Percentiles rank a stretch among this genome's conserved stretches.
Conservation (phyloP, 169 alveolate species). For the Amoebophrya sp. region DNA sequence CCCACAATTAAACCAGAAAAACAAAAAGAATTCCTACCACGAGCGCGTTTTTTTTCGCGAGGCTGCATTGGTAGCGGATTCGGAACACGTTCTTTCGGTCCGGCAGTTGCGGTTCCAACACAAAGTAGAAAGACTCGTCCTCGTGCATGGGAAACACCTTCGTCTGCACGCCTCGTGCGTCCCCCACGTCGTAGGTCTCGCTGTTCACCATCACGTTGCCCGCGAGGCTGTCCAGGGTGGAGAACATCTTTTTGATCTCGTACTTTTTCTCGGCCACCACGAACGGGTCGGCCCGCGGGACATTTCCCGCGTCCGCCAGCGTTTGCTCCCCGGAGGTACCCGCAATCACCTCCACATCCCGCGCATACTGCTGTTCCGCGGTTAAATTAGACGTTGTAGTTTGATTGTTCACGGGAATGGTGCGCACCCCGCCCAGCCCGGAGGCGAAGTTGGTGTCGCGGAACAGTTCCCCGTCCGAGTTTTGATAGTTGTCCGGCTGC, state of each 20-base stretch:
- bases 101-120: neutral
- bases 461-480: too few relatives aligned
- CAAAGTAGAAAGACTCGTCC: neutral
- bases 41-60: neutral
- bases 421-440: too few relatives aligned
- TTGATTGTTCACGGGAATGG: too few relatives aligned
- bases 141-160: neutral
- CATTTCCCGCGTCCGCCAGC: neutral
- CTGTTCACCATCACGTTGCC: conserved; percentile 15
- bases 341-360: too few relatives aligned
- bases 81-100: neutral
- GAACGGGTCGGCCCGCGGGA: neutral
- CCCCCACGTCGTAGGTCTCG: neutral
- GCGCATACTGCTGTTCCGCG: too few relatives aligned
- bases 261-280: neutral
- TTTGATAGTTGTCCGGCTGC: too few relatives aligned
- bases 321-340: too few relatives aligned
- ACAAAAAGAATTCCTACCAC: neutral
- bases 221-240: neutral
- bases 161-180: neutral
- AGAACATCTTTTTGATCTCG: neutral
- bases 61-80: neutral
- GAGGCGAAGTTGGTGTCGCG: too few relatives aligned
- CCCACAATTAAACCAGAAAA: too few relatives aligned
- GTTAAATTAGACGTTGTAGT: too few relatives aligned